Base-by-base conservation (phyloP, 352 stramenopile genomes). In the Stramenopiles sp. region DNA sequence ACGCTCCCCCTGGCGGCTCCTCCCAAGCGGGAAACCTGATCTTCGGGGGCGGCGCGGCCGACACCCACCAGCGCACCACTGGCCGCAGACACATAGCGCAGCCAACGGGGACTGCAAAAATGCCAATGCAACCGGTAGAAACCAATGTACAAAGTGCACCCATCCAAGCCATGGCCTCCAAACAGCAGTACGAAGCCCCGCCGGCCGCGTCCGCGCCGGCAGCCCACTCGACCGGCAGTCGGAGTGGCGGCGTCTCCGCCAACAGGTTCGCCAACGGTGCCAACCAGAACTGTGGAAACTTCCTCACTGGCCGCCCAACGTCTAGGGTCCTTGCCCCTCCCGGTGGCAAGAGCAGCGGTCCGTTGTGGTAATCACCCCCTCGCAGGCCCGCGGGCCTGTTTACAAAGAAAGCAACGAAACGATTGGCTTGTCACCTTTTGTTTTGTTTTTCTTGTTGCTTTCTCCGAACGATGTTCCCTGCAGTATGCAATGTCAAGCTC, bases 261-360 rank as follows among this genome's bases (percentile, higher is more conserved):
- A 94, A 94, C 80, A 82, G 85, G 30, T 94, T 89, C 74, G 86
- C 88, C 3, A 83, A 68, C 1, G 87, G 87, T 6, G 78, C 82
- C 48, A 93, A 89, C 79, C 86, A 92, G 78, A 95, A 95, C 78
- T 80, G 80, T 4, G 89, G 89, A 43, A 95, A 93, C 75, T 87
- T 93, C 79, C 80, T 93, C 74, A 95, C 88, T 30, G 88, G 92
- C 49, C 82, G 88, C 48, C 87, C 86, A 75, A 94, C 89, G 77
- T 94, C 87, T 32, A 82, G 87, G 71, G 90, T 94, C 76, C 87
- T 94, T 77, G 89, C 88, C 1, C 87, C 89, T 36, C 89, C 87
- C 4, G 87, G 89, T 30, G 87, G 89, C 4, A 85, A 82, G 31
- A 91, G 85, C 12, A n/a, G n/a, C n/a, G n/a, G n/a, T n/a, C n/a